A percentile compares a stretch with the other conserved stretches of the same genome.
Conservation (phyloP, 1,284 basidiomycete species). For the Xerocomus minutiporus region DNA sequence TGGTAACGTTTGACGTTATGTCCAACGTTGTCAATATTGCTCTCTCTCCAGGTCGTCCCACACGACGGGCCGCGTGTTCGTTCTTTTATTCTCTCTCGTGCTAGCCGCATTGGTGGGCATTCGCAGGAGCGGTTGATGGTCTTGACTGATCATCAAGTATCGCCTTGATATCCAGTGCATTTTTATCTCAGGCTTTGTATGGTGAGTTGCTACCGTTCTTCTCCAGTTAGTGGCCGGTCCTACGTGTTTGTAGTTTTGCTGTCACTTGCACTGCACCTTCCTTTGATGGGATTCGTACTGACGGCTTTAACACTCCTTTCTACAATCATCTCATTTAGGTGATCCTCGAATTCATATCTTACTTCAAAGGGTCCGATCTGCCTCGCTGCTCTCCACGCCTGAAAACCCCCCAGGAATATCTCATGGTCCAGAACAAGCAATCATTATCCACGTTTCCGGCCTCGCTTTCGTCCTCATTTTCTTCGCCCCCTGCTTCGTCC, state of each 20-base stretch:
- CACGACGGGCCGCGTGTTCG: conserved; percentile 21
- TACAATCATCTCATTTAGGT: conserved; percentile 29
- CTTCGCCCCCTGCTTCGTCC: conserved; percentile 39
- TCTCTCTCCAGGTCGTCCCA: not conserved
- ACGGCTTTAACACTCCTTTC: conserved; percentile 15
- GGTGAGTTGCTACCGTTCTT: conserved; percentile 21
- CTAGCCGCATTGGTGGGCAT: conserved; percentile 1
- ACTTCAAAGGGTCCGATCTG: conserved; percentile 18
- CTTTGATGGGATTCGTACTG: conserved; percentile 18
- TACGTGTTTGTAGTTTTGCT: conserved; percentile 36
- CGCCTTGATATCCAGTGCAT: conserved; percentile 5
- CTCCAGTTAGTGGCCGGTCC: conserved; percentile 11
- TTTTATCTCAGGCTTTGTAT: conserved; percentile 16
- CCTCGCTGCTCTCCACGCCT: conserved; percentile 19
- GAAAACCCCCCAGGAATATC: conserved; percentile 28
- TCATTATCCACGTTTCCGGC: conserved; percentile 36
- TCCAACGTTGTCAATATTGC: conserved; percentile 9
- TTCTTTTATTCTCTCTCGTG: conserved; percentile 13
- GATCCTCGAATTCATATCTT: conserved; percentile 30
- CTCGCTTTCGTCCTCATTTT: conserved; percentile 42
- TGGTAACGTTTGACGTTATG: not conserved
- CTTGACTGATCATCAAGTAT: conserved; percentile 25
- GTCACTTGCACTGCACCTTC: conserved; percentile 21
- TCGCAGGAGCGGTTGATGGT: conserved; percentile 21
- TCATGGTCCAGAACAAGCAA: conserved; percentile 34